Evolutionary conservation across 2,329 filamentous ascomycete genomes (phyloP), one percentile per base, ranked within the genome.

Genomic region (Metarhizium robertsii): DNA sequence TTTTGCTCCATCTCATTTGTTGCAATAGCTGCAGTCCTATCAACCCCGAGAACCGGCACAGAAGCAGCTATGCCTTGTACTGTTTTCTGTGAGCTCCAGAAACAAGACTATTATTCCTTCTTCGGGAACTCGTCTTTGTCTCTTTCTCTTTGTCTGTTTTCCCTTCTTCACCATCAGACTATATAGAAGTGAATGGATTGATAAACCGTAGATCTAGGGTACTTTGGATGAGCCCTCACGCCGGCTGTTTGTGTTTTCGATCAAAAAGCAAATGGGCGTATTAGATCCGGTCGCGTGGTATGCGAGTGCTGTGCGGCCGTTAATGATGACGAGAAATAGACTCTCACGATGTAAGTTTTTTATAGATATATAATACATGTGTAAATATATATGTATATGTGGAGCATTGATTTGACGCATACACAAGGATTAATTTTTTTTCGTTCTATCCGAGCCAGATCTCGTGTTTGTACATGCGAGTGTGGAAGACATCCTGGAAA

Each of bases 271-370:
- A 5, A 32, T 29, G n/a, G 53, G 42, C 53, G 46, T 54, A 30
- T 14, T 54, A 50, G 36, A 50, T 34, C 13, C 6, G 46, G 46
- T 36, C 14, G 52, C 46, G 6, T 50, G 45, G 43, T n/a, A 29
- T 48, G 50, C 43, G 43, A 55, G 20, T 34, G 43, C 25, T 36
- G 25, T 36, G 50, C 43, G 20, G 43, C n/a, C 50, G 34, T 52
- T 25, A n/a, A 52, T 52, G 50, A 55, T 30, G 8, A 55, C 49
- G 50, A 52, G 25, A 48, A 48, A 30, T n/a, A 48, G 20, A 48
- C 42, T 45, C 13, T 48, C 3, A 48, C 20, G 25, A 48, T 48
- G 45, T 48, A 48, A 11, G 6, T 20, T 45, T 45, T 45, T 6
- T 25, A 7, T 20, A 20, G 10, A 16, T 34, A 8, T 34, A 7